Evolutionary conservation across 1,139 yeast genomes (phyloP), one percentile per base, ranked within the genome.

Genomic region (Eremothecium coryli): DNA sequence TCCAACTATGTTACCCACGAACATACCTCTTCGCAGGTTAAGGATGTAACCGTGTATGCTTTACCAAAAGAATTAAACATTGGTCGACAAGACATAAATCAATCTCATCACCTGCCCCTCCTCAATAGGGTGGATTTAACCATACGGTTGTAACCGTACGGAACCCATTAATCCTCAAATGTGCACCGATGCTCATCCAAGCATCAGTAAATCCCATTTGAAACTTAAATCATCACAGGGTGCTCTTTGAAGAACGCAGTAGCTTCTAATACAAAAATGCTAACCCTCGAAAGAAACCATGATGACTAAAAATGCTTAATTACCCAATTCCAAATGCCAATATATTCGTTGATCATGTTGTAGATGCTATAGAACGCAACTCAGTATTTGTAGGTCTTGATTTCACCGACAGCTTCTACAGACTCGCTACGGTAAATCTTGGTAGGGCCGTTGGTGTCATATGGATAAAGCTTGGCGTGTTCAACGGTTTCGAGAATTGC

Each of bases 401-500:
- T 47, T 31, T 52, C 58, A 32, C 40, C 48, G 29, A 48, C 49
- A 13, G 51, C 44, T 32, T 56, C 60, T 21, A 56, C 53, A 24
- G 58, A 54, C 34, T 50, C 58, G 42, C 55, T 49, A 48, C 66
- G 61, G 53, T 63, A 63, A 49, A 62, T 61, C 46, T 62, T 59
- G 33, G 64, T 62, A 29, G 65, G 64, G 45, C 65, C 66, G 38
- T 58, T 57, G 33, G 55, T 55, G 42, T 53, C 52, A 45, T 54
- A 63, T 31, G 70, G 70, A 42, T 62, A 58, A 38, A 51, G 52
- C 45, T 62, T 50, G 3, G 76, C 66, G 46, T 70, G 65, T 39
- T 71, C 66, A 50, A 62, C 66, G 32, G 82, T 71, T 46, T 77
- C 82, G 35, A 65, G 50, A 25, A 82, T 60, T 9, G 82, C 80